Conservation (phyloP, 805 yeast species). For the Millerozyma miso region DNA sequence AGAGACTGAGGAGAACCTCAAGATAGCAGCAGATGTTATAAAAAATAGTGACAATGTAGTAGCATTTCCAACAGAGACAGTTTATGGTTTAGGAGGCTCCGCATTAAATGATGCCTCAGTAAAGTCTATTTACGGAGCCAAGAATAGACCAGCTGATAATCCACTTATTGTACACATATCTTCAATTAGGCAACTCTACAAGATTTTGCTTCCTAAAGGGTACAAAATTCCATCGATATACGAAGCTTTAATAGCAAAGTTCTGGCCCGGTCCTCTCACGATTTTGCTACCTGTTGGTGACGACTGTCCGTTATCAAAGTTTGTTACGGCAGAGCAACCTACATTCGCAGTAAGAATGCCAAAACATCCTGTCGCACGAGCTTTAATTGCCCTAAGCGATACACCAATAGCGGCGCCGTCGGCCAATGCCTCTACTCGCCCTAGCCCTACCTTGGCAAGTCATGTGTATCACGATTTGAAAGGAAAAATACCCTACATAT, state of each 20-base stretch:
- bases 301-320: constrained; percentile 53
- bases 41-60: constrained; percentile 55
- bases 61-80: constrained; percentile 97
- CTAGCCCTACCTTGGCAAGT: constrained; percentile 84
- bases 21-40: constrained; percentile 57
- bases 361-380: constrained; percentile 81
- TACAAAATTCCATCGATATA: constrained; percentile 66
- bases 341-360: constrained; percentile 95
- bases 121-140: constrained; percentile 73
- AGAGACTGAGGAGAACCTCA: constrained; percentile 47
- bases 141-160: constrained; percentile 92
- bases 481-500: constrained; percentile 73
- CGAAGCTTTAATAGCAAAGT: constrained; percentile 53
- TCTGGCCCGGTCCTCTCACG: constrained; percentile 97
- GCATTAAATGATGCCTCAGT: constrained; percentile 74
- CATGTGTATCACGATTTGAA: constrained; percentile 81
- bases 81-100: constrained; percentile 92
- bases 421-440: constrained; percentile 93
- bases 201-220: constrained; percentile 48
- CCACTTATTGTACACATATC: constrained; percentile 91
- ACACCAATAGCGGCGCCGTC: constrained; percentile 96
- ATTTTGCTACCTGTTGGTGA: constrained; percentile 64
- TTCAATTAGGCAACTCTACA: constrained; percentile 64
- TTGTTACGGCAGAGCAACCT: constrained; percentile 81
- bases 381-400: constrained; percentile 77